Conservation (phyloP, 1,284 basidiomycete species). For the Ceratobasidium theobromae region DNA sequence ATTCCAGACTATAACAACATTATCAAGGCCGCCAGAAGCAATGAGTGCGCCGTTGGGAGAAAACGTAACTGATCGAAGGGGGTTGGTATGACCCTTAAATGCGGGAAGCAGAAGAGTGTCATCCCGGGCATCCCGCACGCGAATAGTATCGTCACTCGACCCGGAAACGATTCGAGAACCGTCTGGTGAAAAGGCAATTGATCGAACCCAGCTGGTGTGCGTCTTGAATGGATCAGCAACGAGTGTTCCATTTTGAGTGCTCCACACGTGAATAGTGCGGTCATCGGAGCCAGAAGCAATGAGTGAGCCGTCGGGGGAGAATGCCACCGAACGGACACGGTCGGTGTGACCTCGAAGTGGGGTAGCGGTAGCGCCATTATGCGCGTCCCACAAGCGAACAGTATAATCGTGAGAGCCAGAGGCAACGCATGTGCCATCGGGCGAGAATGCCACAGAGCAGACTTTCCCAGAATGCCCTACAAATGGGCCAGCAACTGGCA, state of each 20-base stretch:
- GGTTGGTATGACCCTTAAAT: no score
- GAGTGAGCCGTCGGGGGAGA: not conserved
- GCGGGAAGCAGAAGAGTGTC: no score
- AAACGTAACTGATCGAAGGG: no score
- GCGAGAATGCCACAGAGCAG: not conserved
- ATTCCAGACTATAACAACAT: not conserved
- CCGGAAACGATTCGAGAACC: not conserved
- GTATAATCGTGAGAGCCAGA: not conserved
- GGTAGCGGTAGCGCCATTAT: not conserved
- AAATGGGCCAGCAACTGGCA: not conserved
- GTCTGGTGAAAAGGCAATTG: not conserved
- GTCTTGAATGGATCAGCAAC: not conserved
- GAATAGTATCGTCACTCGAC: not conserved
- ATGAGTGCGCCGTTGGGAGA: no score
- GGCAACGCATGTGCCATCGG: not conserved
- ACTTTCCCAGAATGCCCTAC: not conserved
- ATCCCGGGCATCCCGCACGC: no score
- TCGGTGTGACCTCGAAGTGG: not conserved
- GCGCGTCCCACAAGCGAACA: slow-evolving; percentile 2
- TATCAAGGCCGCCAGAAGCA: no score
- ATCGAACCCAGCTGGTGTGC: not conserved
- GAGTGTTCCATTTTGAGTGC: not conserved
- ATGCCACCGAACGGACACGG: not conserved
- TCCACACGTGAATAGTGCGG: not conserved
- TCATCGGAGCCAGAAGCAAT: not conserved